phyloP scores from a whole-genome alignment of 2,329 filamentous ascomycete genomes.

The Metarhizium anisopliae region DNA sequence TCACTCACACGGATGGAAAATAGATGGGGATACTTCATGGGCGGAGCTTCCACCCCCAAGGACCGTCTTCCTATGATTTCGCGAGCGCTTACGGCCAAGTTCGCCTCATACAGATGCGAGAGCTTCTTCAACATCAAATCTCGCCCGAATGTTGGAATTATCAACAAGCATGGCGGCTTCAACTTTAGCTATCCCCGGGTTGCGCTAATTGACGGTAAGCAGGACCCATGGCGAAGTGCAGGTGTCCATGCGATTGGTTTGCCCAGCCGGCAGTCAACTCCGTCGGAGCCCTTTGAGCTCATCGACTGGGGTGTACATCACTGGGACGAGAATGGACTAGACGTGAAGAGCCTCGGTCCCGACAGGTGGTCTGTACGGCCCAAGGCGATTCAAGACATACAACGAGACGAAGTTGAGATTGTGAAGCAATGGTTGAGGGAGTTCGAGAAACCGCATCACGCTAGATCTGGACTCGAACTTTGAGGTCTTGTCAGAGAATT shows the following conservation, averaged over 20 bases:
- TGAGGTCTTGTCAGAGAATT: too few species aligned
- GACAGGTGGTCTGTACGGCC: constrained; percentile 50
- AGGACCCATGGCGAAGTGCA: constrained; percentile 72
- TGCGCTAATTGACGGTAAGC: constrained; percentile 66
- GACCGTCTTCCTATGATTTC: constrained; percentile 62
- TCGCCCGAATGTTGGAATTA: constrained; percentile 51
- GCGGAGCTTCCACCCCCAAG: constrained; percentile 58
- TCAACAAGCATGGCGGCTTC: constrained; percentile 73
- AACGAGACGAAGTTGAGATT: constrained; percentile 49
- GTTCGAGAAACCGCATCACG: constrained; percentile 19
- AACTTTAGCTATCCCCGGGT: constrained; percentile 65
- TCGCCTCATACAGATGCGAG: constrained; percentile 52
- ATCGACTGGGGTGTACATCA: constrained; percentile 72
- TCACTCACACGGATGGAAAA: constrained; percentile 1
- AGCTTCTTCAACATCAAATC: constrained; percentile 60
- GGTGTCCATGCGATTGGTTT: constrained; percentile 60
- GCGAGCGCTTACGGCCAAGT: constrained; percentile 57
- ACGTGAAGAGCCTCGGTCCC: constrained; percentile 23
- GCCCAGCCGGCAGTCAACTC: constrained; percentile 47
- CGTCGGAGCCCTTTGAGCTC: constrained; percentile 61
- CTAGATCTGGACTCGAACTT: too few species aligned
- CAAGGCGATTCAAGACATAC: constrained; percentile 45
- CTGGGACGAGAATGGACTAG: constrained; percentile 66
- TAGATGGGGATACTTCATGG: constrained; percentile 72
- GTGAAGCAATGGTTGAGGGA: constrained; percentile 60